Conservation (phyloP, 2,329 filamentous ascomycete species). For the Byssoonygena ceratinophila region DNA sequence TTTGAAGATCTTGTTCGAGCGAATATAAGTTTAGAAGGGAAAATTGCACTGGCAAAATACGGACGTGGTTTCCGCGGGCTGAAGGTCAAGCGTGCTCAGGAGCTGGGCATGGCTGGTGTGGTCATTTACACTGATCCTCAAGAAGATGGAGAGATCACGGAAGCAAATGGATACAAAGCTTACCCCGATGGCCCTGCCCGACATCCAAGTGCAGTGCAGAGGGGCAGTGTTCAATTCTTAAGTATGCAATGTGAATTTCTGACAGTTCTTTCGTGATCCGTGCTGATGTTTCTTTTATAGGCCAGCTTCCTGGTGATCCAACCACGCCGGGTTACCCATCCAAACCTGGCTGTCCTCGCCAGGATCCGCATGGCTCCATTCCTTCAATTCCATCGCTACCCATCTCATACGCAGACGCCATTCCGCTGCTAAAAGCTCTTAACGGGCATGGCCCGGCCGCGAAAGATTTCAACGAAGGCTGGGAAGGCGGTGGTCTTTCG, state of each 20-base stretch:
- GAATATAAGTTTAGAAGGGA: conserved; percentile 65
- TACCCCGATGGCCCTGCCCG: conserved; percentile 83
- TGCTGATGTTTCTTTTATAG: conserved; percentile 26
- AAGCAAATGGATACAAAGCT: conserved; percentile 63
- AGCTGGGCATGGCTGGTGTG: conserved; percentile 76
- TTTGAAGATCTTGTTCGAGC: conserved; percentile 70
- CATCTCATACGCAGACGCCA: conserved; percentile 75
- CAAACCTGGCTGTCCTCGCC: conserved; percentile 72
- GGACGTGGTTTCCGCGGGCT: conserved; percentile 78
- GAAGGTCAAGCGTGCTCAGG: conserved; percentile 85
- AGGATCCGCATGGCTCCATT: conserved; percentile 57
- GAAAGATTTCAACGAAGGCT: conserved; percentile 59
- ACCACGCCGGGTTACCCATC: conserved; percentile 92
- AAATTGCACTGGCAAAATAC: conserved; percentile 80
- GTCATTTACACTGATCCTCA: conserved; percentile 82
- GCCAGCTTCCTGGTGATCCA: conserved; percentile 58
- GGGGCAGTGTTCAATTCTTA: conserved; percentile 75
- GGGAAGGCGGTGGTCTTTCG: conserved; percentile 63
- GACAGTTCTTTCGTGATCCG: neutral
- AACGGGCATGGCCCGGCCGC: conserved; percentile 79
- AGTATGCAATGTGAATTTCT: conserved; percentile 43
- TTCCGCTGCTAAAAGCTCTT: conserved; percentile 78
- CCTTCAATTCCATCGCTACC: conserved; percentile 84
- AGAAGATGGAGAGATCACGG: conserved; percentile 72
- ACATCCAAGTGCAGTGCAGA: conserved; percentile 78